Evolutionary conservation across 2,329 filamentous ascomycete genomes (phyloP).

Genomic region (Sarocladium brachiariae): DNA sequence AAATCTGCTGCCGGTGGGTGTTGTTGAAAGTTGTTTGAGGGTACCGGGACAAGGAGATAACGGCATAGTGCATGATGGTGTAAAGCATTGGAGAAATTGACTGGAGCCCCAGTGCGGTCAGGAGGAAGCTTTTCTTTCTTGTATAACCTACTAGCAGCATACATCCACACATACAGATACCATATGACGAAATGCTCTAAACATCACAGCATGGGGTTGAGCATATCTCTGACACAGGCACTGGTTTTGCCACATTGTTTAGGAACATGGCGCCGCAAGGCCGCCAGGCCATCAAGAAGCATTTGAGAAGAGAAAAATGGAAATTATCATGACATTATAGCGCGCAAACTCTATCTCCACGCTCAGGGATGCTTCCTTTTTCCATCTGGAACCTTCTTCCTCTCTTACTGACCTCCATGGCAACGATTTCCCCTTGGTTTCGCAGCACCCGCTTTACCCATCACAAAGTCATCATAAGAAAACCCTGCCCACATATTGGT

Average conservation of each 20-base stretch:
- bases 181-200: not conserved
- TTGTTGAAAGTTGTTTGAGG: no score
- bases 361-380: not conserved
- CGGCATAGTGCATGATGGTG: no score
- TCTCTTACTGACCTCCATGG: not conserved
- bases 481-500: not conserved
- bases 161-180: conserved; percentile 1
- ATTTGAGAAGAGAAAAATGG: not conserved
- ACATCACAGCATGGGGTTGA: no score
- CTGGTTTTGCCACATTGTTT: no score
- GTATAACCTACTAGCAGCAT: conserved; percentile 5
- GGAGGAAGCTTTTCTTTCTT: not conserved
- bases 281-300: no score
- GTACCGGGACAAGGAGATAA: no score
- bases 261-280: no score
- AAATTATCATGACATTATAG: conserved; percentile 10
- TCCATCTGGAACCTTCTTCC: not conserved
- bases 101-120: not conserved
- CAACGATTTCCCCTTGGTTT: no score
- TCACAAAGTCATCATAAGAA: no score
- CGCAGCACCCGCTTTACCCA: no score
- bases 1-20: conserved; percentile 37
- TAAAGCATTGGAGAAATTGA: no score
- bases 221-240: no score
- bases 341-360: conserved; percentile 5